Evolutionary conservation across 2,329 filamentous ascomycete genomes (phyloP).

Genomic region (Lachnellula hyalina): DNA sequence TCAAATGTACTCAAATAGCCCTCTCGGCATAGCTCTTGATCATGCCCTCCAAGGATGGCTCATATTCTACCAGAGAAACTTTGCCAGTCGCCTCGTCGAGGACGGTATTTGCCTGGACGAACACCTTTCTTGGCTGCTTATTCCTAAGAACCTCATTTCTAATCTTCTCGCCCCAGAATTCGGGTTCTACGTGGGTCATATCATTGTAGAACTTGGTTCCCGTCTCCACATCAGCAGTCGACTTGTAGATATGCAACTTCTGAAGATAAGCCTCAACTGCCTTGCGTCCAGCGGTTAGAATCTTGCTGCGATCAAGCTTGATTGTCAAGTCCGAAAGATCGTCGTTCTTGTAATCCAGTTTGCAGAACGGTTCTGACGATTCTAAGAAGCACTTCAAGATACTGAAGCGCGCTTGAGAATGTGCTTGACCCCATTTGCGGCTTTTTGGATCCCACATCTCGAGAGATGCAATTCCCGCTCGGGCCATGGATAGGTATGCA

Average conservation of each 20-base stretch:
- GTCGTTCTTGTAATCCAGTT: constrained; percentile 62
- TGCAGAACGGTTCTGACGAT: constrained; percentile 82
- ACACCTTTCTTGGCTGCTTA: constrained; percentile 82
- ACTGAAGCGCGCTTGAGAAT: constrained; percentile 86
- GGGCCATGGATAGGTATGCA: constrained; percentile 88
- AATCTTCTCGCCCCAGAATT: constrained; percentile 79
- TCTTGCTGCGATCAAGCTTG: constrained; percentile 78
- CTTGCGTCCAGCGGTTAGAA: constrained; percentile 73
- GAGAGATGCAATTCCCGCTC: constrained; percentile 80
- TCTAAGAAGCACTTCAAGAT: constrained; percentile 82
- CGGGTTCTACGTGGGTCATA: constrained; percentile 74
- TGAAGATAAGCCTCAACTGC: constrained; percentile 82
- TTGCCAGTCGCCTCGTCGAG: constrained; percentile 62
- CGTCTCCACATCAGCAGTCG: constrained; percentile 73
- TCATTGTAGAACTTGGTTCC: constrained; percentile 77
- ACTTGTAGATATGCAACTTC: constrained; percentile 89
- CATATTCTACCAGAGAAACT: constrained; percentile 79
- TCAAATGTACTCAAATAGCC: constrained; percentile 13
- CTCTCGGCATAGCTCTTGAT: constrained; percentile 75
- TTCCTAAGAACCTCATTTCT: constrained; percentile 69
- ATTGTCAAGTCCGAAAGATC: constrained; percentile 79
- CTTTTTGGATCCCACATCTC: constrained; percentile 94
- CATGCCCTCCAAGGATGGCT: constrained; percentile 73
- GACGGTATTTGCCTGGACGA: constrained; percentile 88
- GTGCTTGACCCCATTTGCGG: constrained; percentile 86